Evolutionary conservation across 2,329 filamentous ascomycete genomes (phyloP).

Genomic region (Calycina herbarum): DNA sequence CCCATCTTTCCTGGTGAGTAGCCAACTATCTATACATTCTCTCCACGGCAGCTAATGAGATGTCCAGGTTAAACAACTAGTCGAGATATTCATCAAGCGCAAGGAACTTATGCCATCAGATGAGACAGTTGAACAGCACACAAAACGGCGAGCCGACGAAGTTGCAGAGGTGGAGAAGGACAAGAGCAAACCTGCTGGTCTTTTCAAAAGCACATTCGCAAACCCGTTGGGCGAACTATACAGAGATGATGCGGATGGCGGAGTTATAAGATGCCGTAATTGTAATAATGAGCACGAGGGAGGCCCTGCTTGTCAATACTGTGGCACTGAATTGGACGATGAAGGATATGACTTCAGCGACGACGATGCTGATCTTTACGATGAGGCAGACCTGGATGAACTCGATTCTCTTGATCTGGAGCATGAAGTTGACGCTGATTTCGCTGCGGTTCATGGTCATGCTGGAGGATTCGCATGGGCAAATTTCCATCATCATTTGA

Average conservation of each 20-base stretch:
- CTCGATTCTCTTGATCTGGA: conserved; percentile 19
- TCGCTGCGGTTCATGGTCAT: conserved; percentile 8
- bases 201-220: conserved; percentile 58
- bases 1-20: conserved; percentile 60
- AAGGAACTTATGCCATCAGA: conserved; percentile 61
- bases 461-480: background rate
- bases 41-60: background rate
- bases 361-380: conserved; percentile 38
- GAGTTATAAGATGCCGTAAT: conserved; percentile 60
- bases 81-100: conserved; percentile 60
- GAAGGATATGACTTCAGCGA: conserved; percentile 45
- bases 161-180: conserved; percentile 59
- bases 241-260: conserved; percentile 59
- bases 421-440: conserved; percentile 16
- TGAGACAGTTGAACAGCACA: conserved; percentile 63
- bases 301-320: conserved; percentile 52
- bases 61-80: conserved; percentile 60
- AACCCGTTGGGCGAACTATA: conserved; percentile 19
- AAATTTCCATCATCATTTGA: background rate
- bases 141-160: conserved; percentile 57
- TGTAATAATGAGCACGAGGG: conserved; percentile 66
- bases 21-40: background rate
- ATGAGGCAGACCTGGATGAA: conserved; percentile 44
- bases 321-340: conserved; percentile 50
- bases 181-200: conserved; percentile 53